These are phyloP conservation scores for Limnomonas spitsbergensis DNA, from an alignment of 139 green algal species.

Conservation along the genomic window DNA sequence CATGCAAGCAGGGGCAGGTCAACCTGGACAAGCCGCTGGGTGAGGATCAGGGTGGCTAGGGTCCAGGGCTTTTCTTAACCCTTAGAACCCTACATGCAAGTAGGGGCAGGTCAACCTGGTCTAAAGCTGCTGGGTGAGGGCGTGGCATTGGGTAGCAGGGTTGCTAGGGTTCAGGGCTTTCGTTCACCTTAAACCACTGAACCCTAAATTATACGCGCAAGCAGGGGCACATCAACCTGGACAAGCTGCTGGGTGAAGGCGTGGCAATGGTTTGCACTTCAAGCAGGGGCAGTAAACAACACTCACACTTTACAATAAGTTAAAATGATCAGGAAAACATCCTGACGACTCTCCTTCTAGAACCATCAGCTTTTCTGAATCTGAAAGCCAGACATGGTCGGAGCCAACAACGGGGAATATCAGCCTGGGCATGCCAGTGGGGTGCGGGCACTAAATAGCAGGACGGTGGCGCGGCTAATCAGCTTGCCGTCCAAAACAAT, in stretches of 20 bases:
- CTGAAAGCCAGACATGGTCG: too few relatives aligned
- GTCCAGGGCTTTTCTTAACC: not conserved
- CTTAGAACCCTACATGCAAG: not conserved
- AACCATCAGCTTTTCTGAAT: too few relatives aligned
- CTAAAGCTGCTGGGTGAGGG: conserved; percentile 1
- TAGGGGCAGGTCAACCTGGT: conserved; percentile 34
- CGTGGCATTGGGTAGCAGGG: not conserved
- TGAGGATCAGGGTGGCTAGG: not conserved
- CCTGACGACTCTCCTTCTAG: not conserved
- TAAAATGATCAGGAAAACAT: not conserved
- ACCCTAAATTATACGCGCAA: conserved; percentile 40
- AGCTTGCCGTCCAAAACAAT: too few relatives aligned
- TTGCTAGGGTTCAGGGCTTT: not conserved
- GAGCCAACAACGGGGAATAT: too few relatives aligned
- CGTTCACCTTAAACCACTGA: conserved; percentile 14
- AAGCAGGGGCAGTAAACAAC: not conserved
- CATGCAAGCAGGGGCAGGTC: conserved; percentile 15
- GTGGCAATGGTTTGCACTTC: not conserved
- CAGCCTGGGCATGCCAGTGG: too few relatives aligned
- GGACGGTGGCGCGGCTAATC: too few relatives aligned
- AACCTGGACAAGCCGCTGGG: conserved; percentile 38
- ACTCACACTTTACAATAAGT: not conserved
- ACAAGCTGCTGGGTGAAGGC: conserved; percentile 23
- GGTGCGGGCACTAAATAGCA: too few relatives aligned
- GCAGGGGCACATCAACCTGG: conserved; percentile 43